Base-by-base conservation (phyloP, 768 basidiomycete species). In the Mycena vitilis region DNA sequence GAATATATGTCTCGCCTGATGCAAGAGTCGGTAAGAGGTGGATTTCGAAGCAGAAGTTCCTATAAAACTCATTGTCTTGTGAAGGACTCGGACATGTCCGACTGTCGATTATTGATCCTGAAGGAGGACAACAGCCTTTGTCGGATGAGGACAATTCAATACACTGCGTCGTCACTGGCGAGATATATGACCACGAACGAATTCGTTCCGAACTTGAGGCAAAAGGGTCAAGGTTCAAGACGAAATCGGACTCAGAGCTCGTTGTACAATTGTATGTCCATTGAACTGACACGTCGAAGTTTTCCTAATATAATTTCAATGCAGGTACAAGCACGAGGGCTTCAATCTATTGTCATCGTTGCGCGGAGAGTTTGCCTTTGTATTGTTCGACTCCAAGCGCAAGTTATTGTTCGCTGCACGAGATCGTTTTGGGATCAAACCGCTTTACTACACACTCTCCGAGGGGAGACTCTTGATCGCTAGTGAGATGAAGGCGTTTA, bases 351-450 rank as follows among this genome's bases (percentile, higher is more conserved):
- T 73, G 2, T 42, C 60, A 1, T 65, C 59, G 37, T 65, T 73
- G 0, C 65, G 69, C 3, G 71, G 71, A 18, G 71, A 73, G 37
- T 73, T 71, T 16, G 71, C 71, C 5, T 73, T 73, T 23, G 71
- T 73, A 5, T 36, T 73, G 10, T 73, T 61, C 37, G 71, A 73
- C 30, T 20, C 55, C 20, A 48, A 44, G 5, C 40, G 60, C 9
- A 44, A 47, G 2, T 30, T 66, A 6, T 25, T 71, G 12, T 60
- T 72, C 37, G 71, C 71, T 18, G 71, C 57, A 16, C 64, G 71
- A 9, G 71, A 73, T 65, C 60, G 71, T 8, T 64, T 73, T 25
- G 71, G 71, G 4, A 56, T 73, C 53, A 73, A 73, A 48, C 71
- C 71, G 6, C 48, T 73, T 22, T 57, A 56, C 48, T 73, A 71